A percentile compares a stretch with the other conserved stretches of the same genome.
phyloP scores from a whole-genome alignment of 1,284 basidiomycete species.

The Puccinia hordei region DNA sequence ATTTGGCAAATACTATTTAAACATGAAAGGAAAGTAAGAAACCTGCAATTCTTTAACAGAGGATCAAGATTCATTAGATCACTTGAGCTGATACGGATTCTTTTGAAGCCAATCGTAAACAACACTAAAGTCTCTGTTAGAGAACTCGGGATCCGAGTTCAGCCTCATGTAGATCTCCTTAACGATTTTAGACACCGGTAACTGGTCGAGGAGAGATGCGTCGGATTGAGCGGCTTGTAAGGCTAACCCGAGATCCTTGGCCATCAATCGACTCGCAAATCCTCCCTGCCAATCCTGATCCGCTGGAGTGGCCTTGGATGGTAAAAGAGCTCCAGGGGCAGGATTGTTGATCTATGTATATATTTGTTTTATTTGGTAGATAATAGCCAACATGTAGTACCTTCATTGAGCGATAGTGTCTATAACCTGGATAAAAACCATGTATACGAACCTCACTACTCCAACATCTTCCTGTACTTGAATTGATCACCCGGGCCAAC shows the following conservation, averaged over 20 bases:
- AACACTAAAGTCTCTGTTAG: conserved; percentile 40
- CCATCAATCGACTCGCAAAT: conserved; percentile 39
- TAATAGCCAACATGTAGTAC: not conserved
- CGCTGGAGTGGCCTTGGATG: conserved; percentile 28
- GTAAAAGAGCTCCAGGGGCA: conserved; percentile 6
- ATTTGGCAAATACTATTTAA: too few relatives aligned
- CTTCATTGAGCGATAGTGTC: not conserved
- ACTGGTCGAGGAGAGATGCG: not conserved
- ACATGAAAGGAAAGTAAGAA: too few relatives aligned
- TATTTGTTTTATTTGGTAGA: not conserved
- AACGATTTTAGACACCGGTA: conserved; percentile 20
- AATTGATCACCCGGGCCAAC: conserved; percentile 78
- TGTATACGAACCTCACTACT: conserved; percentile 34
- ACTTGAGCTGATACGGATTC: not conserved
- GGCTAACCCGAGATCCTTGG: conserved; percentile 38
- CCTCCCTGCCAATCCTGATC: conserved; percentile 38
- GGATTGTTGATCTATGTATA: conserved; percentile 45
- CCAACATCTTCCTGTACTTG: conserved; percentile 67
- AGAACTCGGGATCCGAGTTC: not conserved
- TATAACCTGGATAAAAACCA: not conserved
- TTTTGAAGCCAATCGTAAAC: conserved; percentile 44
- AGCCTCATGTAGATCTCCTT: conserved; percentile 13
- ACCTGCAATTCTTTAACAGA: too few relatives aligned
- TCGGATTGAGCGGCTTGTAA: not conserved
- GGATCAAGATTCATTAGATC: too few relatives aligned